phyloP scores from a whole-genome alignment of 768 basidiomycete genomes.

The Dacryopinax primogenitus region DNA sequence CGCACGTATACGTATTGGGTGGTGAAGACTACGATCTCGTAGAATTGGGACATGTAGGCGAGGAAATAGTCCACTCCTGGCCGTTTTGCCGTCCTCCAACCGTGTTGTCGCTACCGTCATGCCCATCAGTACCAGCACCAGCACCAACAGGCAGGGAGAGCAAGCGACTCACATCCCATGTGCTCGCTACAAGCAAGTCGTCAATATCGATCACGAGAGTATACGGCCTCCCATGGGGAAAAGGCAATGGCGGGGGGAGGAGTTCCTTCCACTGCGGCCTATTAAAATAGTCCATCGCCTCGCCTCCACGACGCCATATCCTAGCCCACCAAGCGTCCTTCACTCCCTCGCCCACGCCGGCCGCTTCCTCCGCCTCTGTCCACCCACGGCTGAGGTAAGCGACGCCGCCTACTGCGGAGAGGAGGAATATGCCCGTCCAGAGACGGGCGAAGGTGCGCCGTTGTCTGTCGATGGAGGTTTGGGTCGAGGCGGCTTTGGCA shows the following conservation, averaged over 20 bases:
- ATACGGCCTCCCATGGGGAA: conserved; percentile 77
- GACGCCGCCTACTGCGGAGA: conserved; percentile 45
- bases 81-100: conserved; percentile 95
- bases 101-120: conserved; percentile 63
- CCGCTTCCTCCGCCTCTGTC: conserved; percentile 56
- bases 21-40: conserved; percentile 94
- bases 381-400: conserved; percentile 68
- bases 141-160: neutral
- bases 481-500: neutral
- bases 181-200: conserved; percentile 78
- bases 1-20: conserved; percentile 76
- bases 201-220: conserved; percentile 86
- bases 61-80: conserved; percentile 98
- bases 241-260: conserved; percentile 71
- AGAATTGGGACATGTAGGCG: conserved; percentile 93
- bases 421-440: conserved; percentile 29
- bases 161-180: conserved; percentile 75
- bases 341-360: conserved; percentile 47
- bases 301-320: conserved; percentile 46
- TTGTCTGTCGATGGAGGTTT: conserved; percentile 4
- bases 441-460: neutral
- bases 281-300: conserved; percentile 70
- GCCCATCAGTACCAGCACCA: conserved; percentile 1
- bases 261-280: conserved; percentile 90
- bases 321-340: conserved; percentile 52